Conservation (phyloP, 345 rosid species). For the Ailanthus altissimus region DNA sequence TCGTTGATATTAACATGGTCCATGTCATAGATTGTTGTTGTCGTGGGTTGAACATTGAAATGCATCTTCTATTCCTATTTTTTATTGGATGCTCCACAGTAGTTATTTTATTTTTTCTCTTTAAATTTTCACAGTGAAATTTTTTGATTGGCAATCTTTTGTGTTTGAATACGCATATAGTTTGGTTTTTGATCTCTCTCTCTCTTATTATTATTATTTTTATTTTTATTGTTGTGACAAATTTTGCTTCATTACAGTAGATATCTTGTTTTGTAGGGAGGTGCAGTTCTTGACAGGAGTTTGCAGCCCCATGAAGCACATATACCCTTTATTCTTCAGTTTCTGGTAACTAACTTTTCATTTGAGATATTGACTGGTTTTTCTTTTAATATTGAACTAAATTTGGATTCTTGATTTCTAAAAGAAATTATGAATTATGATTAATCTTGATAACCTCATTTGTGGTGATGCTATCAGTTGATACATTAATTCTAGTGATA, state of each 20-base stretch:
- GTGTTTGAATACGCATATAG: background rate
- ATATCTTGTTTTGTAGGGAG: conserved; percentile 49
- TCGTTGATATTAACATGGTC: background rate
- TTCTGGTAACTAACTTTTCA: conserved; percentile 55
- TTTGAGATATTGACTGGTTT: conserved; percentile 1
- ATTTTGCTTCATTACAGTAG: background rate
- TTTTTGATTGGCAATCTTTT: background rate
- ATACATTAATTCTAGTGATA: background rate
- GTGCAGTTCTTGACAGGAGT: conserved; percentile 68
- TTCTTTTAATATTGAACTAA: background rate
- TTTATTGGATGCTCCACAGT: background rate
- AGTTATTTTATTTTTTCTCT: no score
- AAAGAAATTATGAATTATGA: background rate
- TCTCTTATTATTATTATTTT: no score
- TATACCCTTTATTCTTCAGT: conserved; percentile 87
- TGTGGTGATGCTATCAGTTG: background rate
- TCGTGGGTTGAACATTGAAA: background rate
- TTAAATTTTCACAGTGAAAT: background rate
- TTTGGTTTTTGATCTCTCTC: no score
- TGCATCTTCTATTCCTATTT: background rate
- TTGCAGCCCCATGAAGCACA: conserved; percentile 96
- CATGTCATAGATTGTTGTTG: background rate
- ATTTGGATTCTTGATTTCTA: background rate
- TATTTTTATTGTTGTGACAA: background rate
- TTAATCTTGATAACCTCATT: background rate